Conservation (phyloP, 768 basidiomycete species). For the Russula vinacea region DNA sequence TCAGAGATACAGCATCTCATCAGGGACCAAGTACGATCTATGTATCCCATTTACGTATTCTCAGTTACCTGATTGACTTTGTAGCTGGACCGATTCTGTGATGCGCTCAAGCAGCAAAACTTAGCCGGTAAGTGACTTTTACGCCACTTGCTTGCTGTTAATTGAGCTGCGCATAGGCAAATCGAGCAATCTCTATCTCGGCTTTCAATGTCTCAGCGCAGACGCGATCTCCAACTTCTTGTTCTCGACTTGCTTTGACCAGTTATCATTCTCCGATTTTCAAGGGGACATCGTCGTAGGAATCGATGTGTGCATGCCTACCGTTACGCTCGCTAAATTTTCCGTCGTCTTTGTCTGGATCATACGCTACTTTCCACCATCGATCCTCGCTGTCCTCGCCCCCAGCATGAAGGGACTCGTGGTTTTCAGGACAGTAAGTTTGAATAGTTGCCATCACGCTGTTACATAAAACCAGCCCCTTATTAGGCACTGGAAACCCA, state of each 20-base stretch:
- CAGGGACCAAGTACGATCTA: slow-evolving; percentile 34
- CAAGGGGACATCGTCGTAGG: slow-evolving; percentile 37
- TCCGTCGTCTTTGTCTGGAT: slow-evolving; percentile 7
- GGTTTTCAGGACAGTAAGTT: neutral
- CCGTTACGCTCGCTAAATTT: slow-evolving; percentile 28
- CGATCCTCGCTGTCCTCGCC: slow-evolving; percentile 1
- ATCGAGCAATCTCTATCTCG: slow-evolving; percentile 41
- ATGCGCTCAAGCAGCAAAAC: slow-evolving; percentile 15
- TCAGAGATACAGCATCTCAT: slow-evolving; percentile 39
- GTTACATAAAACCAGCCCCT: neutral
- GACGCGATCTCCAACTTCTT: slow-evolving; percentile 46
- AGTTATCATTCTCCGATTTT: slow-evolving; percentile 39
- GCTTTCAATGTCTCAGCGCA: slow-evolving; percentile 43
- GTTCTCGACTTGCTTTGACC: slow-evolving; percentile 39
- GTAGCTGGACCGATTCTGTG: slow-evolving; percentile 40
- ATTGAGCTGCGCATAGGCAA: neutral
- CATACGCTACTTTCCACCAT: slow-evolving; percentile 2
- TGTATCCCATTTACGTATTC: neutral
- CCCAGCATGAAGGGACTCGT: slow-evolving; percentile 5
- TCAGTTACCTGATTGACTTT: neutral
- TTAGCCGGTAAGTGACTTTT: slow-evolving; percentile 2
- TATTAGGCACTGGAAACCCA: slow-evolving; percentile 6
- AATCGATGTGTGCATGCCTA: slow-evolving; percentile 35
- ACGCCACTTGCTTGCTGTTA: neutral
- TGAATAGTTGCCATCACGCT: neutral